These are phyloP conservation scores for Aeschynomene evenia DNA, from an alignment of 306 rosid species.

Conservation along the genomic window DNA sequence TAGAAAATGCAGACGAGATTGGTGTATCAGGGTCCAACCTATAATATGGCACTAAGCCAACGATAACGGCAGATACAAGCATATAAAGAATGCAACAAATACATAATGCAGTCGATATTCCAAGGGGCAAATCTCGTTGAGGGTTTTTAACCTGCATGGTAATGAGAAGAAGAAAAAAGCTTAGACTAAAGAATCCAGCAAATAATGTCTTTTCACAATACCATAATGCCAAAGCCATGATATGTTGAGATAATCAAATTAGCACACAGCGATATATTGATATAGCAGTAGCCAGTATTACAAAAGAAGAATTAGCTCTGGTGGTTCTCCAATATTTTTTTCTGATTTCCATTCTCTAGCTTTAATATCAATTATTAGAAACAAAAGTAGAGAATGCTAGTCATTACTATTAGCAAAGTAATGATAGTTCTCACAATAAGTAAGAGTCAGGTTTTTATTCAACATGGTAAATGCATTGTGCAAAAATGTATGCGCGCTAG, in stretches of 20 bases:
- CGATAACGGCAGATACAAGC: conserved; percentile 67
- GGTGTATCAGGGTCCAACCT: conserved; percentile 71
- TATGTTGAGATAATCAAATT: conserved; percentile 17
- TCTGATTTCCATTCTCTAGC: neutral
- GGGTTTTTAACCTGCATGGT: conserved; percentile 64
- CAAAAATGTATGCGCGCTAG: neutral
- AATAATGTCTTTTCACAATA: conserved; percentile 1
- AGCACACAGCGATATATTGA: neutral
- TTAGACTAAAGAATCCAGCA: neutral
- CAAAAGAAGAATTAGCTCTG: too few species aligned
- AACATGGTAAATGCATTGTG: conserved; percentile 1
- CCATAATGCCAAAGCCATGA: conserved; percentile 9
- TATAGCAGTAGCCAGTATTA: neutral
- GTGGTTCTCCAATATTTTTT: too few species aligned
- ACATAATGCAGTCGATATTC: conserved; percentile 56
- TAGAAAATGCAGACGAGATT: conserved; percentile 61
- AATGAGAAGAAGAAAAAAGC: conserved; percentile 1
- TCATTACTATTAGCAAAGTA: neutral
- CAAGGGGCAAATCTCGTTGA: conserved; percentile 71
- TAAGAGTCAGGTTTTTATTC: neutral
- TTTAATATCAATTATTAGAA: conserved; percentile 11
- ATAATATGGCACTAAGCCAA: conserved; percentile 69
- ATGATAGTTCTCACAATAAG: neutral
- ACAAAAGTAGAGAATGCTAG: neutral
- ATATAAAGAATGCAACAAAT: conserved; percentile 65